These are phyloP conservation scores for Cladophialophora immunda DNA, from an alignment of 2,329 filamentous ascomycete genomes.

Conservation along the genomic window DNA sequence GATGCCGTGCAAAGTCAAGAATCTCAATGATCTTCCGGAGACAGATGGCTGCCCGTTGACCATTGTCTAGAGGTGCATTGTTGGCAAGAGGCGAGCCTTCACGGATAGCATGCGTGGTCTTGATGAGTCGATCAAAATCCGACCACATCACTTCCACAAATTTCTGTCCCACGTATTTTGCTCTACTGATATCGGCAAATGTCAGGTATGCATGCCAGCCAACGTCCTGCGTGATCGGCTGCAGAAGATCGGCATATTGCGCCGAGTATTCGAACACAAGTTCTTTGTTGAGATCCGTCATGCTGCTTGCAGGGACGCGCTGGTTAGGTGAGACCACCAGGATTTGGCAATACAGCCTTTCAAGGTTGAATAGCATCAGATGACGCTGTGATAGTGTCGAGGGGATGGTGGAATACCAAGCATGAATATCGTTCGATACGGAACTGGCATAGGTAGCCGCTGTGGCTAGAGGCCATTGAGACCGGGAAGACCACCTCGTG, in stretches of 20 bases:
- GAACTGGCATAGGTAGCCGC: conserved; percentile 60
- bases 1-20: conserved; percentile 37
- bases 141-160: conserved; percentile 65
- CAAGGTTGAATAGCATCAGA: conserved; percentile 82
- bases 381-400: conserved; percentile 70
- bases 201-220: conserved; percentile 75
- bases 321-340: conserved; percentile 86
- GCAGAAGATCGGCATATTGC: conserved; percentile 79
- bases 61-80: conserved; percentile 35
- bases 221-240: conserved; percentile 69
- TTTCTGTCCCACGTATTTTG: conserved; percentile 73
- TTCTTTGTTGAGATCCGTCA: conserved; percentile 78
- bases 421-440: conserved; percentile 68
- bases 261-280: conserved; percentile 88
- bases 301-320: conserved; percentile 67
- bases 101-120: conserved; percentile 30
- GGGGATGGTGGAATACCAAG: conserved; percentile 82
- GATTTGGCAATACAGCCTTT: conserved; percentile 89
- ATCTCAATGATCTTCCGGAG: conserved; percentile 39
- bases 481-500: conserved; percentile 64
- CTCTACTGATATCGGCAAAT: conserved; percentile 85
- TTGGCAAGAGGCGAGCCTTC: conserved; percentile 23
- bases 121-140: conserved; percentile 58
- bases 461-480: conserved; percentile 78
- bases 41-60: conserved; percentile 34